These are phyloP conservation scores for Cordyceps fumosorosea DNA, from an alignment of 2,329 filamentous ascomycete species.

Conservation along the genomic window DNA sequence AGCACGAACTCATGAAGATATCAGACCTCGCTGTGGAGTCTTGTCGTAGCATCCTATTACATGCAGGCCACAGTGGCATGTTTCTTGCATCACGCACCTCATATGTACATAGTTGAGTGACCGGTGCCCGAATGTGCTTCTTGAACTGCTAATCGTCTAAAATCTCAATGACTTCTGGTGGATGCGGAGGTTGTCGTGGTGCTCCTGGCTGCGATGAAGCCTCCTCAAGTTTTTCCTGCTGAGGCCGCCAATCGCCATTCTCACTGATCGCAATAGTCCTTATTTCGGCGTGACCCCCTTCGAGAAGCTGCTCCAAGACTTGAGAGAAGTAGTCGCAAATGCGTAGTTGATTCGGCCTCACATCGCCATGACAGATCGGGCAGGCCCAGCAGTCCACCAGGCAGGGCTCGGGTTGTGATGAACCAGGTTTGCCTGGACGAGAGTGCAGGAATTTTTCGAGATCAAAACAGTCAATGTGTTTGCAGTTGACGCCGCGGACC, in stretches of 20 bases:
- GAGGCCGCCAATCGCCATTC: constrained; percentile 28
- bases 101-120: not conserved
- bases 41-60: constrained; percentile 4
- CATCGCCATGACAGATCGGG: constrained; percentile 73
- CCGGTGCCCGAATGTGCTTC: not conserved
- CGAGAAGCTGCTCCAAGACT: constrained; percentile 49
- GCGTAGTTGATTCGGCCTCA: constrained; percentile 62
- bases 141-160: constrained; percentile 8
- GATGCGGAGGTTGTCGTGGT: not conserved
- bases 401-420: constrained; percentile 36
- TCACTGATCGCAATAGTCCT: constrained; percentile 25
- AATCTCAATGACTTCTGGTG: constrained; percentile 12
- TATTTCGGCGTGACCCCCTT: constrained; percentile 17
- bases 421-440: not conserved
- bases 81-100: not conserved
- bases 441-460: constrained; percentile 31
- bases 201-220: not conserved
- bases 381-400: constrained; percentile 75
- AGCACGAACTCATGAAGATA: not conserved
- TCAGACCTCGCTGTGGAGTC: not conserved
- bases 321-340: constrained; percentile 67
- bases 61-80: not conserved
- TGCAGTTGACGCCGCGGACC: constrained; percentile 5
- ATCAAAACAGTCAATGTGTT: constrained; percentile 27
- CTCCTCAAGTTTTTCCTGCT: constrained; percentile 10